Evolutionary conservation across 2,329 filamentous ascomycete species (phyloP), one percentile per base, ranked within the genome.

Genomic region (Ceratocystiopsis brevicomis): DNA sequence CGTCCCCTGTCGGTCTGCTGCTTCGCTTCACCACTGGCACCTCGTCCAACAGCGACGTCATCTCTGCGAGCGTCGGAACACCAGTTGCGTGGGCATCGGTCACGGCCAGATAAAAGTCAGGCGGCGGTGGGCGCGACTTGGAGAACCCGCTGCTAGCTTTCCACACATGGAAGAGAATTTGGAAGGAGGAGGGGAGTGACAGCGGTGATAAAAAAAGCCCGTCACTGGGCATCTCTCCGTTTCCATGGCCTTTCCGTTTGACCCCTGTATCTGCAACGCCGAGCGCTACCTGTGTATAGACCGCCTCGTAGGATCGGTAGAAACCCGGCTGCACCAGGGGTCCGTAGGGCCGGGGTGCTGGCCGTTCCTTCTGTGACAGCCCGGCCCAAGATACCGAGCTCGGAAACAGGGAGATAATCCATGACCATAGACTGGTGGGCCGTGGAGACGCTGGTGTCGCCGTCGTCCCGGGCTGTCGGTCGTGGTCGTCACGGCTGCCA

Each of bases 91-190:
- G 73, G 4, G 85, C 81, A 56, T 90, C 78, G 43, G 88, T 68
- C 15, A 96, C 81, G 15, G 81, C 81, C 47, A 96, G 71, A 46
- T 80, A 77, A 59, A 93, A 95, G 56, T 95, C 83, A 0, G 88
- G 86, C 0, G 71, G 56, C 0, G 80, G 79, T 1, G 83, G 86
- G 6, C 70, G 73, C n/a, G 76, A 74, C 60, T 95, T 95, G 51
- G 78, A 77, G 63, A 88, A 90, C 1, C 69, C 65, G 11, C 51
- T 68, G 57, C 57, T 66, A 25, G 43, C 30, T n/a, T 47, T 49
- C 45, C 47, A 47, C 6, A 47, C 43, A 18, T 47, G 45, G n/a
- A 45, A 47, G 25, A 42, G 74, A 34, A 94, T 65, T 48, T 73
- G 72, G 63, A 82, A 93, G 0, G 79, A 76, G 0, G 78, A 76